A percentile compares a stretch with the other conserved stretches of the same genome.
Evolutionary conservation across 306 rosid species (phyloP).

Genomic region (Oemleria cerasiformis): DNA sequence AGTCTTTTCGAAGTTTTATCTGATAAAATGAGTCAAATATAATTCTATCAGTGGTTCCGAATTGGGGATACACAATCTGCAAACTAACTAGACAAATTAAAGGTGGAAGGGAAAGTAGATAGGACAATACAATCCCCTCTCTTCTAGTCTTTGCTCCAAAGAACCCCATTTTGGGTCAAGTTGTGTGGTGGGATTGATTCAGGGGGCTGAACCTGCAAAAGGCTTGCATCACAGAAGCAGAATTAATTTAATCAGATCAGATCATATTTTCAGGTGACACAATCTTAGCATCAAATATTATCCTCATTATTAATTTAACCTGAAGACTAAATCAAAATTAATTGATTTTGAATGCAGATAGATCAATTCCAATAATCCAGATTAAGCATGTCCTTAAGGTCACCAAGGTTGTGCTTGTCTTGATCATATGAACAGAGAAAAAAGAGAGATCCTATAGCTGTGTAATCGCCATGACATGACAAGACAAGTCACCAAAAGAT

Average conservation of each 20-base stretch:
- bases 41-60: too few species aligned
- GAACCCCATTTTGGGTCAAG: slow-evolving; percentile 12
- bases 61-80: too few species aligned
- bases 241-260: too few species aligned
- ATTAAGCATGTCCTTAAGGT: slow-evolving; percentile 9
- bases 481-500: slow-evolving; percentile 1
- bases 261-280: background rate
- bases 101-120: background rate
- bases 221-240: background rate
- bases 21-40: too few species aligned
- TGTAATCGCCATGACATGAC: background rate
- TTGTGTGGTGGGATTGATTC: slow-evolving; percentile 17
- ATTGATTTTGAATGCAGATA: background rate
- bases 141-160: background rate
- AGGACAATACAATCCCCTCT: background rate
- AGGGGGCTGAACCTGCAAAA: background rate
- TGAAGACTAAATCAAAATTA: background rate
- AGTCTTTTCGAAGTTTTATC: too few species aligned
- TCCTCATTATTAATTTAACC: background rate
- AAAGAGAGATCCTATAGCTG: background rate
- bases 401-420: slow-evolving; percentile 12
- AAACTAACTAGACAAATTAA: background rate
- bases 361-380: slow-evolving; percentile 4
- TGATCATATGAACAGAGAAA: slow-evolving; percentile 8
- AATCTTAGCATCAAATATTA: slow-evolving; percentile 13